Base-by-base conservation (phyloP, 1,139 yeast species). In the Protomyces arabidopsidicola region DNA sequence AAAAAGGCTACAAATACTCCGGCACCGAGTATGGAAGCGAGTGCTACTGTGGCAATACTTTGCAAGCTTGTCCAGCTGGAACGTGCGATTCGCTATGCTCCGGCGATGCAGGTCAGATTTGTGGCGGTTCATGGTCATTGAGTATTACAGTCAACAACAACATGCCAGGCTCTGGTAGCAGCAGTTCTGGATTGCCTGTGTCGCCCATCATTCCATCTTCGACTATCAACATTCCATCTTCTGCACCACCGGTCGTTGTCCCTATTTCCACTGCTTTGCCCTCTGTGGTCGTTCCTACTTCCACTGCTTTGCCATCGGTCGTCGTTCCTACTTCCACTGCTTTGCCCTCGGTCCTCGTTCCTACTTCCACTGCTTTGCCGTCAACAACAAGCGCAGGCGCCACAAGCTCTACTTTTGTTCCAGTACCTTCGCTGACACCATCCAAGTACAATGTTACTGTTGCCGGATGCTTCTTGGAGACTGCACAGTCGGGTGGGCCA, bases 1-100 rank as follows among this genome's bases (percentile, higher is more conserved):
- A 39, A 2, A 51, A 59, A 14, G 36, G 36, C 42, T 51, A 42
- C 56, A 39, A 56, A 6, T 27, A 34, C 20, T 59, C 63, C 10
- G 63, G 63, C 12, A 53, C 57, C 6, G 63, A 59, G 57, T 59
- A 59, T 38, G 63, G 57, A 35, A 31, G 31, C 6, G 63, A 59
- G 24, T 59, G 63, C 45, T 59, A 59, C 36, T 59, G 63, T 31
- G 53, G 56, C 2, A 39, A 36, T 34, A 42, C 56, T 16, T 36
- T 38, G 31, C 57, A 53, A 3, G 24, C 57, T 18, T 52, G 57
- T 22, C 35, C 45, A 5, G 39, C 55, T 6, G 61, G 55, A 8
- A 48, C 51, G 50, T 59, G 63, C 36, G 42, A 52, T 27, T 52
- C 42, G 57, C 45, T 57, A 16, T 59, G 63, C 35, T 24, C 57